A percentile compares a stretch with the other conserved stretches of the same genome.
Evolutionary conservation across 2,329 filamentous ascomycete genomes (phyloP).

Genomic region (Fusarium tuaranense): DNA sequence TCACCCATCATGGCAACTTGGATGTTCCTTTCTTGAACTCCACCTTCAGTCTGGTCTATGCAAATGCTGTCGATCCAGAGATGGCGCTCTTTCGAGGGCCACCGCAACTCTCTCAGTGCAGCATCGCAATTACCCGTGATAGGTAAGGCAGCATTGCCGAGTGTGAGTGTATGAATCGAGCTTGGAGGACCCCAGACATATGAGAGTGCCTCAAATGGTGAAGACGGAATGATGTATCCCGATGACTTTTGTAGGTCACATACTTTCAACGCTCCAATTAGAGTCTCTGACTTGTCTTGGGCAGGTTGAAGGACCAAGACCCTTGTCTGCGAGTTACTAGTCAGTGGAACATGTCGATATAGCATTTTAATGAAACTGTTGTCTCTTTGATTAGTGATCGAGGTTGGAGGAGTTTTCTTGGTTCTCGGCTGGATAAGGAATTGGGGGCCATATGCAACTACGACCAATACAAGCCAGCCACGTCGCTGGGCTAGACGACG

Average conservation of each 20-base stretch:
- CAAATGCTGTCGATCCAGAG: not conserved
- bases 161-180: not conserved
- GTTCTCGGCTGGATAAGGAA: not conserved
- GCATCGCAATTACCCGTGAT: not conserved
- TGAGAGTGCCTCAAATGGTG: not conserved
- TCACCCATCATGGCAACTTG: slow-evolving; percentile 1
- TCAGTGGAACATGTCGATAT: not conserved
- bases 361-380: not conserved
- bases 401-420: not conserved
- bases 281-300: not conserved
- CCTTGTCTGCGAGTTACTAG: not conserved
- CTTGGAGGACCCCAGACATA: not conserved
- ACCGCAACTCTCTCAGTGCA: not conserved
- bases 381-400: too few species aligned
- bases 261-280: not conserved
- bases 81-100: not conserved
- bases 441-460: not conserved
- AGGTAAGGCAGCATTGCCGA: not conserved
- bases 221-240: not conserved
- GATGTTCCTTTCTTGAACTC: not conserved
- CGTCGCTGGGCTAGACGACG: not conserved
- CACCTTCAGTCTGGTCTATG: not conserved
- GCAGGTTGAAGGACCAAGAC: not conserved
- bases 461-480: not conserved
- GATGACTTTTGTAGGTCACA: not conserved